phyloP scores from a whole-genome alignment of 2,329 filamentous ascomycete species.

The Cercospora berteroae region DNA sequence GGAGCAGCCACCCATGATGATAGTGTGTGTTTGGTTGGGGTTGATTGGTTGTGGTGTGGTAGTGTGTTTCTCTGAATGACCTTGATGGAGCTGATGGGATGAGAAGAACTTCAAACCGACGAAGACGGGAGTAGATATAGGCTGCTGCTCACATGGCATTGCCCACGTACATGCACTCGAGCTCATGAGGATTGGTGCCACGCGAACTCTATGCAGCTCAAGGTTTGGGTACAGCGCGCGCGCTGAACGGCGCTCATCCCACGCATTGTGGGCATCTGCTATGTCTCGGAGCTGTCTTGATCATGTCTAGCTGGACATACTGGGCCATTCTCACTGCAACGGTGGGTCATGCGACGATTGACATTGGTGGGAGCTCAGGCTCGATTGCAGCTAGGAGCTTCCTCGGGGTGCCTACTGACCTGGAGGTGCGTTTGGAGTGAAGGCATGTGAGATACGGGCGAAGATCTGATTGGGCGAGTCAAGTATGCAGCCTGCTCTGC shows the following conservation, averaged over 20 bases:
- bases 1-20: slow-evolving; percentile 36
- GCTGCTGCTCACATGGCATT: slow-evolving; percentile 4
- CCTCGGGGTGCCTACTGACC: background rate
- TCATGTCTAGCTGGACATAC: background rate
- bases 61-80: slow-evolving; percentile 20
- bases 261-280: slow-evolving; percentile 24
- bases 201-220: slow-evolving; percentile 24
- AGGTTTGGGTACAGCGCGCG: slow-evolving; percentile 20
- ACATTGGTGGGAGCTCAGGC: slow-evolving; percentile 17
- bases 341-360: slow-evolving; percentile 8
- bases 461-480: background rate
- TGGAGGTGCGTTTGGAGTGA: background rate
- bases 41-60: slow-evolving; percentile 23
- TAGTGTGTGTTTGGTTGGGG: slow-evolving; percentile 18
- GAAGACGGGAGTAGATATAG: slow-evolving; percentile 26
- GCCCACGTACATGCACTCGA: slow-evolving; percentile 16
- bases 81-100: slow-evolving; percentile 25
- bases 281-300: slow-evolving; percentile 8
- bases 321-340: background rate
- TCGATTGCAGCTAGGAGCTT: slow-evolving; percentile 9
- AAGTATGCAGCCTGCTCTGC: background rate
- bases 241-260: slow-evolving; percentile 22
- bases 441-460: background rate
- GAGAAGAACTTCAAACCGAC: slow-evolving; percentile 17
- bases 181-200: slow-evolving; percentile 20